Evolutionary conservation across 305 asterid species (phyloP), one percentile per base, ranked within the genome.

Genomic region (Fraxinus ornus): DNA sequence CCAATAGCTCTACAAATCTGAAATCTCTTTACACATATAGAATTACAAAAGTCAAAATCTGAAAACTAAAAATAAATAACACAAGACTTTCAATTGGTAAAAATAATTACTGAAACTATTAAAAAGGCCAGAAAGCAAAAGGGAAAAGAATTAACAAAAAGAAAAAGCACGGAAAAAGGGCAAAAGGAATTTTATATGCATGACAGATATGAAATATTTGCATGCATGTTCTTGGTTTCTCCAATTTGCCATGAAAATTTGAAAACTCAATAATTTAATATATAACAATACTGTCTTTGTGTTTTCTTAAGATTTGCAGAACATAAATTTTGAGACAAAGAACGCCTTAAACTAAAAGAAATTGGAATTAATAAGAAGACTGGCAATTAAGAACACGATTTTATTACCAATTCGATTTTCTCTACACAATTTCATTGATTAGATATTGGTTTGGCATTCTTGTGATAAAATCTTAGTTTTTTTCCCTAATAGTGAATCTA

Each of bases 361-460:
- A 64, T 26, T 17, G 8, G 33, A 64, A 64, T 9, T 12, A 15
- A 64, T 22, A 64, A 24, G 60, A 41, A 41, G 52, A 41, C 52
- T 10, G 52, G 52, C 3, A 41, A 41, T 41, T 10, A 10, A 41
- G 17, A 57, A 77, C 57, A 78, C 24, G 13, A 82, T 78, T 60
- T 79, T 39, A 79, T 75, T 75, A 68, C 19, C 3, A 26, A 8
- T 36, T 83, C 68, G 22, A 52, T 0, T 64, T 64, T 12, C 19
- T 64, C 35, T 26, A 33, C 22, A 44, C 15, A 37, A 6, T 57
- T 57, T 60, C 12, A 33, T 30, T 7, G 26, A 39, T 83, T 84
- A 83, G 36, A 77, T 82, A n/a, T 80, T 35, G 49, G 91, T 84
- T n/a, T 19, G 78, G 81, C 98, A 94, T 47, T 87, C 80, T 79